Base-by-base conservation (phyloP, 2,329 filamentous ascomycete genomes). In the Xylariaceae sp. region DNA sequence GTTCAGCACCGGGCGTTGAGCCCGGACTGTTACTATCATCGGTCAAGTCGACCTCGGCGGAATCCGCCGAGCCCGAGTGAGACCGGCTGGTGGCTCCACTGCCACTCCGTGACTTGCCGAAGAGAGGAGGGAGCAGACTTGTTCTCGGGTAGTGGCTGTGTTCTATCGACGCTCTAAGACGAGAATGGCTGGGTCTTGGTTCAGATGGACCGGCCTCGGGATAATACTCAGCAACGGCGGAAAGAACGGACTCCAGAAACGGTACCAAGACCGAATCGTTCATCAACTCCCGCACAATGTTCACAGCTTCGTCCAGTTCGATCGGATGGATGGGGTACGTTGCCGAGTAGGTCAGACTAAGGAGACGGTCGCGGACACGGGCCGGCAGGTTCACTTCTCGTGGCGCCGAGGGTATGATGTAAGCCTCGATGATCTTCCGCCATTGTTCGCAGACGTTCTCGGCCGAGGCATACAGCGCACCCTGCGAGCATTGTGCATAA, bases 261-360 rank as follows among this genome's bases (percentile, higher is more conserved):
- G 90, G 89, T 1, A 94, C 80, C 32, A 96, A 69, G 1, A 96
- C 85, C 3, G 89, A 95, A 56, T 96, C 92, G 50, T 94, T 93
- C 89, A 98, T 96, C 36, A 98, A 68, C 48, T 96, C 92, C 57
- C 90, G 89, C 25, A 95, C 85, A 40, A 94, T 93, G 41, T 75
- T 74, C 16, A 94, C 83, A 14, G 92, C 88, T 32, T 84, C 75
- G 39, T 93, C 83, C 12, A 98, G 68, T 35, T 79, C 75, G 25
- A 80, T 75, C 1, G 92, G 89, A 38, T 77, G 64, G 5, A 81
- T 82, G 5, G 90, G 87, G 0, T 78, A 68, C 5, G 68, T 64
- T 1, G 65, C 59, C 11, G 71, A 60, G 39, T 67, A 68, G 6
- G 77, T 71, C 25, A 83, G 68, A 26, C 68, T 68, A 21, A 96